These are phyloP conservation scores for Coleophoma crateriformis DNA, from an alignment of 2,329 filamentous ascomycete genomes.

Conservation along the genomic window DNA sequence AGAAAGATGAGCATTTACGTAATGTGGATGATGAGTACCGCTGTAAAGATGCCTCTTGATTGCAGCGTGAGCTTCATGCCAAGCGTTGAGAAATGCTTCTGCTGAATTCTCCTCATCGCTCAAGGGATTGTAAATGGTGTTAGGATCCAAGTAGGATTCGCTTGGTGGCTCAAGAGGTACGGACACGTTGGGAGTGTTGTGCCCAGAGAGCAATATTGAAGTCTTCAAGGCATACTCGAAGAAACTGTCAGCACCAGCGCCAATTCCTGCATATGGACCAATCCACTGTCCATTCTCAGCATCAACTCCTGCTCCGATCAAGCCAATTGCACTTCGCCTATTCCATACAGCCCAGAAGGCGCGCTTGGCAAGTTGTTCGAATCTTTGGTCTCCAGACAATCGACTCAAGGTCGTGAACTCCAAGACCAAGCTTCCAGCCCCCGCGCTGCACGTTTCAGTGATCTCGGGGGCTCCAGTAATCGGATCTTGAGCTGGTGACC, in stretches of 20 bases:
- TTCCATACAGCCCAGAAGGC: constrained; percentile 99
- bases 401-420: constrained; percentile 90
- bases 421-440: constrained; percentile 89
- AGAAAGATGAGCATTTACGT: constrained; percentile 81
- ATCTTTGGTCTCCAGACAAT: constrained; percentile 79
- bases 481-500: constrained; percentile 34
- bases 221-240: constrained; percentile 98
- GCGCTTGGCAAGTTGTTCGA: constrained; percentile 82
- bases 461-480: constrained; percentile 51
- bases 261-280: constrained; percentile 84
- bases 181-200: constrained; percentile 48
- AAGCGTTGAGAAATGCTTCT: constrained; percentile 73
- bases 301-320: constrained; percentile 89
- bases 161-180: constrained; percentile 16
- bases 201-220: constrained; percentile 81
- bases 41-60: constrained; percentile 92
- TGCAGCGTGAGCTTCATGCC: constrained; percentile 79
- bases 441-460: constrained; percentile 94
- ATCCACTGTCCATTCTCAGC: constrained; percentile 89
- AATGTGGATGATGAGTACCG: constrained; percentile 80
- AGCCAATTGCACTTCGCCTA: constrained; percentile 73
- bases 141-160: constrained; percentile 54
- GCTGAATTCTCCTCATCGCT: constrained; percentile 63
- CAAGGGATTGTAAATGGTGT: constrained; percentile 53
- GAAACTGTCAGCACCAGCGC: constrained; percentile 95